Evolutionary conservation across 2,329 filamentous ascomycete genomes (phyloP).

Genomic region (Phoma sp.): DNA sequence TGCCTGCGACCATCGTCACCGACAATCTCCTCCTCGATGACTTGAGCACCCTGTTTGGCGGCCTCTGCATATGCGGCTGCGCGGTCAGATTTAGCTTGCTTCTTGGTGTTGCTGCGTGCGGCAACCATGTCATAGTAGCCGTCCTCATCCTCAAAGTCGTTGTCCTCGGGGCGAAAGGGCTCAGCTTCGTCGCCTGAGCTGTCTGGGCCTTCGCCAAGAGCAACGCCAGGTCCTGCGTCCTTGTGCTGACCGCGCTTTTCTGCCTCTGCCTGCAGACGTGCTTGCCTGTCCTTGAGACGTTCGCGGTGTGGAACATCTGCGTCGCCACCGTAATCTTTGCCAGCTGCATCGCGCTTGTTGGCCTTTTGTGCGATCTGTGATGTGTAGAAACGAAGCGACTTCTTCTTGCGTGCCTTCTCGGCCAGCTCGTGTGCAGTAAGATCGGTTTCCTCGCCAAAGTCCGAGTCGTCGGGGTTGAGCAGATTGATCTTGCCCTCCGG

Average conservation of each 20-base stretch:
- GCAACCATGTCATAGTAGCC: conserved; percentile 93
- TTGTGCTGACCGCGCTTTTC: conserved; percentile 76
- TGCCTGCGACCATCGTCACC: conserved; percentile 87
- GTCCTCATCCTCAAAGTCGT: conserved; percentile 61
- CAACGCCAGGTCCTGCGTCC: conserved; percentile 63
- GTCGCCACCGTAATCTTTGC: conserved; percentile 78
- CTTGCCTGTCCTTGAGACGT: conserved; percentile 82
- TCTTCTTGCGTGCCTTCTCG: conserved; percentile 88
- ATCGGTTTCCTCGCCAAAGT: conserved; percentile 88
- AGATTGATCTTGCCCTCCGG: conserved; percentile 41
- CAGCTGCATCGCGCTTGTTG: conserved; percentile 78
- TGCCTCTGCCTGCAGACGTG: conserved; percentile 85
- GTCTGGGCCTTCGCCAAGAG: conserved; percentile 67
- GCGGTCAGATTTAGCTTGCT: conserved; percentile 75
- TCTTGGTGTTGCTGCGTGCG: conserved; percentile 67
- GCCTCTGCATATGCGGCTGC: conserved; percentile 63
- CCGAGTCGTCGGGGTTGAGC: conserved; percentile 70
- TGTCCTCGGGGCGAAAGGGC: conserved; percentile 51
- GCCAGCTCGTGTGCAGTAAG: conserved; percentile 80
- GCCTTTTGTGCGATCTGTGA: conserved; percentile 96
- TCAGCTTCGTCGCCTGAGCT: conserved; percentile 69
- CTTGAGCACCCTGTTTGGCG: conserved; percentile 63
- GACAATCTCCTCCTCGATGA: conserved; percentile 71
- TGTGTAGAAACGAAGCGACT: conserved; percentile 95
- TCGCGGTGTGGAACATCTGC: conserved; percentile 87